Conservation (phyloP, 2,329 filamentous ascomycete genomes). For the Fusarium dlaminii region DNA sequence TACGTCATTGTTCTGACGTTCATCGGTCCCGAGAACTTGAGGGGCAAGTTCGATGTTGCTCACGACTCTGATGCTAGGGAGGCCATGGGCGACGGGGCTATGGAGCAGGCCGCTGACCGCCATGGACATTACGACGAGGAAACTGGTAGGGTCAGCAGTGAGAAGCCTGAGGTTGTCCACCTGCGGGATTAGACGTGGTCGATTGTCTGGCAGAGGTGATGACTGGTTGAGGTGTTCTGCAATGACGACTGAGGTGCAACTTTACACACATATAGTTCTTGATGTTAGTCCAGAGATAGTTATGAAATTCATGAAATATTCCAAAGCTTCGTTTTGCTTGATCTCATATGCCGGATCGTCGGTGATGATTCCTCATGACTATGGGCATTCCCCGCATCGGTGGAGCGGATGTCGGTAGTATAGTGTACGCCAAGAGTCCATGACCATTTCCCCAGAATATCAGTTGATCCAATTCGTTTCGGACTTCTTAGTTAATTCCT, state of each 20-base stretch:
- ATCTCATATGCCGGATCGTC: background rate
- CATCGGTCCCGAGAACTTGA: conserved; percentile 66
- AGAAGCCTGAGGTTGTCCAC: conserved; percentile 23
- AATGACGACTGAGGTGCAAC: background rate
- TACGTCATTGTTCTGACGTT: conserved; percentile 71
- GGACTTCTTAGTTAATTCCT: conserved; percentile 24
- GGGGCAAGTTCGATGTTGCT: conserved; percentile 60
- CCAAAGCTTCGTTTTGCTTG: background rate
- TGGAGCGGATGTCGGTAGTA: background rate
- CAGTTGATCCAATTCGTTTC: background rate
- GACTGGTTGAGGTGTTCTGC: background rate
- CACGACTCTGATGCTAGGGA: conserved; percentile 60
- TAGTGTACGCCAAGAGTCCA: background rate
- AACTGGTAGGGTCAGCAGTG: conserved; percentile 9
- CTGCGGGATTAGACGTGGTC: background rate
- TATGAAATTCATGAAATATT: background rate
- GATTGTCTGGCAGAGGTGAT: background rate
- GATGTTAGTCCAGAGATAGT: background rate
- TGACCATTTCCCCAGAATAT: background rate
- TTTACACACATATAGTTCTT: background rate
- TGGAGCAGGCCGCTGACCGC: conserved; percentile 29
- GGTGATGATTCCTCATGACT: background rate
- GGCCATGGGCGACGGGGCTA: conserved; percentile 53
- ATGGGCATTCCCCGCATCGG: conserved; percentile 3
- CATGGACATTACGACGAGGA: conserved; percentile 32